Conservation (phyloP, 805 yeast genomes). For the Lipomyces orientalis region DNA sequence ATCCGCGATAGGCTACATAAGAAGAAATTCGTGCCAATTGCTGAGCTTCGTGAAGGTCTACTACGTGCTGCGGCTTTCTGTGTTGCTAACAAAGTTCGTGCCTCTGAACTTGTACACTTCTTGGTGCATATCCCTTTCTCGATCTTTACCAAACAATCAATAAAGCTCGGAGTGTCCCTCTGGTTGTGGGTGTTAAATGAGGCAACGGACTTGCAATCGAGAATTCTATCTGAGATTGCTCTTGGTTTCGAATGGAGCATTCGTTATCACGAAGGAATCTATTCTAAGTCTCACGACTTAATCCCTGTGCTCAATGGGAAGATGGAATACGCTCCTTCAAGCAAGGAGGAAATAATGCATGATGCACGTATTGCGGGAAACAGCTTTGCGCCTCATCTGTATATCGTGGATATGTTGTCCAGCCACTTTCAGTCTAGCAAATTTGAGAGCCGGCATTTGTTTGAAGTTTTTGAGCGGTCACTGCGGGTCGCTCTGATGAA, state of each 20-base stretch:
- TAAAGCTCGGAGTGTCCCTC: constrained; percentile 69
- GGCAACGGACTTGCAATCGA: constrained; percentile 60
- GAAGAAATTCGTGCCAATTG: constrained; percentile 39
- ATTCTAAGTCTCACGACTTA: constrained; percentile 49
- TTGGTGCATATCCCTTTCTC: constrained; percentile 65
- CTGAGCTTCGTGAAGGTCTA: constrained; percentile 40
- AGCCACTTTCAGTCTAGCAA: constrained; percentile 81
- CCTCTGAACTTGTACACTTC: constrained; percentile 52
- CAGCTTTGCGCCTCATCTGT: constrained; percentile 68
- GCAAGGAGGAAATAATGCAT: constrained; percentile 61
- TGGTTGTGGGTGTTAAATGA: constrained; percentile 84
- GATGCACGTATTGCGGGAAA: constrained; percentile 56
- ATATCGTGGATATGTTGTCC: constrained; percentile 67
- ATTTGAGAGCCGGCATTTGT: constrained; percentile 70
- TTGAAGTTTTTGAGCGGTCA: constrained; percentile 70
- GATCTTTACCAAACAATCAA: constrained; percentile 61
- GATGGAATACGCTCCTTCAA: constrained; percentile 92
- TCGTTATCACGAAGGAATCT: constrained; percentile 65
- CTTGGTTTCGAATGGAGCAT: constrained; percentile 72
- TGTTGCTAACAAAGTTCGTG: constrained; percentile 40
- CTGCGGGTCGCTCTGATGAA: constrained; percentile 54
- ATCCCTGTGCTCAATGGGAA: constrained; percentile 62
- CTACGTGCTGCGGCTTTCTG: constrained; percentile 52
- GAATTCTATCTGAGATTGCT: constrained; percentile 72
- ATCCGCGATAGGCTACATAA: constrained; percentile 35